A percentile compares a stretch with the other conserved stretches of the same genome.
Evolutionary conservation across 139 green algal genomes (phyloP).

Genomic region (Picochlorum sp.): DNA sequence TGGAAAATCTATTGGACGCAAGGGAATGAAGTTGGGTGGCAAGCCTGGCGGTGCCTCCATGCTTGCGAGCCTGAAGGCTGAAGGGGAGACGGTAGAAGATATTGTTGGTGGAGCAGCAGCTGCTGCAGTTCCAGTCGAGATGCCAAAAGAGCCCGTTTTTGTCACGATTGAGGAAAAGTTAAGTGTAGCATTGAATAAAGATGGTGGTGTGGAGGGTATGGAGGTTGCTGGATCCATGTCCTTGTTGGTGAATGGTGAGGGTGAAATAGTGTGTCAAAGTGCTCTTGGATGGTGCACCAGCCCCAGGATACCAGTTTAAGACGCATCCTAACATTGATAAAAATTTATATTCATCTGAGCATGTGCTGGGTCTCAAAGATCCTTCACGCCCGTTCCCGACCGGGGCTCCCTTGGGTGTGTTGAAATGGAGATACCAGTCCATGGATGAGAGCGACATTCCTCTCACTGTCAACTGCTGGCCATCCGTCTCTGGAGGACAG

Average conservation of each 20-base stretch:
- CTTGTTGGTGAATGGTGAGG: conserved; percentile 59
- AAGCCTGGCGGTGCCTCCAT: conserved; percentile 68
- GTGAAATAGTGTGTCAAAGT: conserved; percentile 62
- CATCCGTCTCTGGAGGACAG: conserved; percentile 62
- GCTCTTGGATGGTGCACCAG: conserved; percentile 28
- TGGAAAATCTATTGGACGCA: conserved; percentile 13
- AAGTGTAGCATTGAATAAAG: conserved; percentile 69
- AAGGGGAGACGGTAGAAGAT: conserved; percentile 40
- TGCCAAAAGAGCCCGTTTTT: conserved; percentile 40
- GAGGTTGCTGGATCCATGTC: conserved; percentile 89
- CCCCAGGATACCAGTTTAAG: conserved; percentile 97
- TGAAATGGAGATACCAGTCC: conserved; percentile 93
- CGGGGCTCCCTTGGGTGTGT: conserved; percentile 74
- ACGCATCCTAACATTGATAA: conserved; percentile 99
- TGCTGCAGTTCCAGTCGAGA: neutral
- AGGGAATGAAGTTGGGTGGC: conserved; percentile 81
- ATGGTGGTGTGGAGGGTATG: conserved; percentile 87
- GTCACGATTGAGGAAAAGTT: conserved; percentile 77
- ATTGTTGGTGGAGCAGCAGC: conserved; percentile 2
- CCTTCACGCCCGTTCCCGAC: conserved; percentile 85
- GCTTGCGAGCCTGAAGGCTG: conserved; percentile 56
- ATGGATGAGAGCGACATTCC: conserved; percentile 50
- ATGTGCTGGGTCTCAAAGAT: conserved; percentile 86
- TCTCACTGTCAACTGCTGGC: conserved; percentile 93
- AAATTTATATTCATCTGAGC: conserved; percentile 58